phyloP scores from a whole-genome alignment of 768 basidiomycete species.

The Gloeostereum incarnatum region DNA sequence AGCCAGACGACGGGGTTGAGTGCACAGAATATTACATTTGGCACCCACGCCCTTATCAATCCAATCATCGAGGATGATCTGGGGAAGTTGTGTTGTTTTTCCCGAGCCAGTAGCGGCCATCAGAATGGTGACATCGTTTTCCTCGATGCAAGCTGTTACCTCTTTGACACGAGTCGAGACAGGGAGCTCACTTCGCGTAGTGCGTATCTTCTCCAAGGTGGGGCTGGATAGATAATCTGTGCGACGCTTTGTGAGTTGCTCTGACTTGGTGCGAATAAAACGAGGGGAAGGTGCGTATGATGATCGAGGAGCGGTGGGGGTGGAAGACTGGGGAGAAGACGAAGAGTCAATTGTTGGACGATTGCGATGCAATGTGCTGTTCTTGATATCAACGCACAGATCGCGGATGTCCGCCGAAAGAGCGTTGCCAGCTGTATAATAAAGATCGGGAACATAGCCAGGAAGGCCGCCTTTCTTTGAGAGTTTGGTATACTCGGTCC shows the following conservation, averaged over 20 bases:
- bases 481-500: slow-evolving; percentile 59
- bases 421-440: slow-evolving; percentile 50
- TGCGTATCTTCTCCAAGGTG: slow-evolving; percentile 53
- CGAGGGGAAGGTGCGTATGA: slow-evolving; percentile 18
- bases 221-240: slow-evolving; percentile 56
- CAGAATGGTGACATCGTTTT: slow-evolving; percentile 80
- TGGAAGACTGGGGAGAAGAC: slow-evolving; percentile 2
- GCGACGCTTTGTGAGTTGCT: slow-evolving; percentile 40
- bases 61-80: slow-evolving; percentile 80
- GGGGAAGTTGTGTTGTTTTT: slow-evolving; percentile 93
- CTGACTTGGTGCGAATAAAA: slow-evolving; percentile 39
- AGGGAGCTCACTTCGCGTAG: slow-evolving; percentile 59
- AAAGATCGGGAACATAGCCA: slow-evolving; percentile 61
- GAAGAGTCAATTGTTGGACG: slow-evolving; percentile 30
- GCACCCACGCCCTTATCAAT: slow-evolving; percentile 76
- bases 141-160: slow-evolving; percentile 57
- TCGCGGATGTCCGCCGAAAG: slow-evolving; percentile 67
- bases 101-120: slow-evolving; percentile 90
- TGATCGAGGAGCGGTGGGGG: slow-evolving; percentile 7
- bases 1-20: slow-evolving; percentile 86
- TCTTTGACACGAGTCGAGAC: slow-evolving; percentile 61
- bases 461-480: slow-evolving; percentile 59
- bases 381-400: slow-evolving; percentile 56
- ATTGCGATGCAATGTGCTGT: slow-evolving; percentile 57
- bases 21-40: slow-evolving; percentile 83